A percentile compares a stretch with the other conserved stretches of the same genome.
Conservation (phyloP, 768 basidiomycete genomes). For the Baorangia bicolor region DNA sequence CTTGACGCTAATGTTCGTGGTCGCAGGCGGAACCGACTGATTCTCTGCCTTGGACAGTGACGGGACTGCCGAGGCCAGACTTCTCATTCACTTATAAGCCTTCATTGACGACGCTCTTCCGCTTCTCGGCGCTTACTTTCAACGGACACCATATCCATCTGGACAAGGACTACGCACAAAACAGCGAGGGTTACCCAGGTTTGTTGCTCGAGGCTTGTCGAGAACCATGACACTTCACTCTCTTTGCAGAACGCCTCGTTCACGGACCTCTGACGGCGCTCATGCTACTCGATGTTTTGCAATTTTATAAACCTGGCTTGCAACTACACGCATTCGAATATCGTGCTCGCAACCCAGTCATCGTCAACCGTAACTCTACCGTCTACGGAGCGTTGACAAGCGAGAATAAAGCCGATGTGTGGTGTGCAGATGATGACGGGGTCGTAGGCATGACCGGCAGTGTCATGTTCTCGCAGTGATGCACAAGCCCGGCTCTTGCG, state of each 20-base stretch:
- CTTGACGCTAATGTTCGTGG: not conserved
- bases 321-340: conserved; percentile 60
- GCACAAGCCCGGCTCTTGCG: not conserved
- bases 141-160: conserved; percentile 86
- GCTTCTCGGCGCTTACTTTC: conserved; percentile 84
- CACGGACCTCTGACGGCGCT: conserved; percentile 82
- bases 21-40: not conserved
- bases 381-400: conserved; percentile 46
- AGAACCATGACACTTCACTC: not conserved
- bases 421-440: conserved; percentile 58
- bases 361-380: conserved; percentile 50
- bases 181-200: conserved; percentile 74
- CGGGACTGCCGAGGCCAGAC: conserved; percentile 48
- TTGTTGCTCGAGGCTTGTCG: not conserved
- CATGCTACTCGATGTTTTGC: conserved; percentile 67
- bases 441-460: conserved; percentile 69
- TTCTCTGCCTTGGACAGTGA: conserved; percentile 37
- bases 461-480: conserved; percentile 31
- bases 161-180: conserved; percentile 68
- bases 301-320: conserved; percentile 47
- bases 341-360: conserved; percentile 62
- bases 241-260: conserved; percentile 66
- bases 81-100: conserved; percentile 70
- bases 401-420: conserved; percentile 44
- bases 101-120: conserved; percentile 70